Base-by-base conservation (phyloP, 306 rosid species). In the Trichosanthes truncata region DNA sequence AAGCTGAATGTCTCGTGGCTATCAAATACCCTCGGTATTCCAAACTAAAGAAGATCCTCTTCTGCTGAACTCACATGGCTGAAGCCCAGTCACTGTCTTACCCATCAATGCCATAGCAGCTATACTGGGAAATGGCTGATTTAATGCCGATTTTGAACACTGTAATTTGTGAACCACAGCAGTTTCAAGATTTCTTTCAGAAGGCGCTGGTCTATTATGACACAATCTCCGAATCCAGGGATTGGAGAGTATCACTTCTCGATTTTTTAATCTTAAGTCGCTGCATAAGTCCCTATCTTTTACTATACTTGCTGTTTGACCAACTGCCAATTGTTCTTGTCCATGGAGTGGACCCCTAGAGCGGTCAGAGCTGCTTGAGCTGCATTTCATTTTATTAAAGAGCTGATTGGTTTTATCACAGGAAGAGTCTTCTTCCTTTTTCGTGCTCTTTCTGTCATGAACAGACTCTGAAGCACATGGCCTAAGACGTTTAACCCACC, bases 61-160 rank as follows among this genome's bases (percentile, higher is more conserved):
- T 77, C 81, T 91, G 29, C 26, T 62, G 51, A 90, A 65, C 82
- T 88, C 86, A 14, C 93, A 83, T 55, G 89, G 85, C 78, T 56
- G 84, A 83, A 87, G 73, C 82, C 84, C 84, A 53, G 80, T 73
- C 88, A 90, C 59, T 59, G 93, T 87, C 86, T 84, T 95, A 76
- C 97, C 99, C 97, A 95, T 87, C 81, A 95, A 85, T 14, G 97
- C 97, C 97, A 95, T 90, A 51, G 97, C 97, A 84, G 88, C 99
- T 76, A 93, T 46, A 85, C 97, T 95, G 57, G 99, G 97, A 84
- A 91, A 91, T 79, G 84, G 88, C 86, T 84, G 88, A 83, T 78
- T 76, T 9, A 53, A 53, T n/a, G 15, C 33, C 17, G 45, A 72
- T 76, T 82, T 87, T 69, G 83, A 80, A 80, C 85, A 78, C 73